phyloP scores from a whole-genome alignment of 352 stramenopile genomes.

The Paralagenidium karlingii region DNA sequence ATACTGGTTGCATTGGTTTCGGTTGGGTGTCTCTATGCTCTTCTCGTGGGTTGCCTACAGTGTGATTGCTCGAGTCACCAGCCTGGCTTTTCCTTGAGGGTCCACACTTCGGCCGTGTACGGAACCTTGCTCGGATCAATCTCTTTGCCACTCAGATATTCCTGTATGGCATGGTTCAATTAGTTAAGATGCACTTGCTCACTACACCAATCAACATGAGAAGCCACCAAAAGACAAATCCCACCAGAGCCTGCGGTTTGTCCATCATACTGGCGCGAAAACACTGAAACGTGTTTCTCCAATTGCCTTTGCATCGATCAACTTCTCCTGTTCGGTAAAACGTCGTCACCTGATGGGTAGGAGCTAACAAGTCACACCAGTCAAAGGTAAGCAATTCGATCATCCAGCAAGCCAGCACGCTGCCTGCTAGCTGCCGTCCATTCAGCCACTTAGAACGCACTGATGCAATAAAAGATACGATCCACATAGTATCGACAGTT shows the following conservation, averaged over 20 bases:
- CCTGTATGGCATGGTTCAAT: conserved; percentile 7
- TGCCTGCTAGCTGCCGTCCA: too few relatives aligned
- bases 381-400: too few relatives aligned
- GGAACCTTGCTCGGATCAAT: conserved; percentile 40
- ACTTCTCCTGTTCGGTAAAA: conserved; percentile 61
- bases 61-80: conserved; percentile 24
- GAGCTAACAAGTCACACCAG: too few relatives aligned
- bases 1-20: too few relatives aligned
- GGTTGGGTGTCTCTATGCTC: too few relatives aligned
- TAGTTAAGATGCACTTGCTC: not conserved
- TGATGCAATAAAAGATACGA: not conserved
- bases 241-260: conserved; percentile 35
- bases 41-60: too few relatives aligned
- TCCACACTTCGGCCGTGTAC: conserved; percentile 45
- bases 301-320: conserved; percentile 72
- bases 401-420: too few relatives aligned
- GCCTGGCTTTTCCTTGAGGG: conserved; percentile 46
- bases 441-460: too few relatives aligned
- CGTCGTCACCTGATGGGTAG: conserved; percentile 67
- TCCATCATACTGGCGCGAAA: conserved; percentile 71
- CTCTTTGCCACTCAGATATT: conserved; percentile 53
- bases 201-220: not conserved
- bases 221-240: not conserved
- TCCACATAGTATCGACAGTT: not conserved
- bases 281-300: conserved; percentile 73